Evolutionary conservation across 257 asterid species (phyloP), one percentile per base, ranked within the genome.

Genomic region (Echites panduratus): DNA sequence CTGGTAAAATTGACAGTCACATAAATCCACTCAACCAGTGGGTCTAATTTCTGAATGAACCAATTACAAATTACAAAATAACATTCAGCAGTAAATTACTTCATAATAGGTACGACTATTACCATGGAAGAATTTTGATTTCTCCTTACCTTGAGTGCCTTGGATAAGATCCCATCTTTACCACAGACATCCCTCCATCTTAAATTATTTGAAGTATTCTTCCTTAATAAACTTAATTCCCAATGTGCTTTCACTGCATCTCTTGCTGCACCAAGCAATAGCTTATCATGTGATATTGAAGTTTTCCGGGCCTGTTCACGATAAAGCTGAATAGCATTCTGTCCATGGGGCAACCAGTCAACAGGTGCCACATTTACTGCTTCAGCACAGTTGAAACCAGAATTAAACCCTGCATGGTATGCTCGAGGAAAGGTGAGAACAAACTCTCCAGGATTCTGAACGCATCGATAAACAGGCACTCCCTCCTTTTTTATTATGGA

Each of bases 291-390:
- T 59, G 99, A 94, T 76, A 94, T 82, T 43, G 99, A 88, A 50
- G 99, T 91, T 81, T 87, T 88, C 48, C 98, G 85, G 69, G 89
- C 87, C 82, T 88, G 96, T 75, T 84, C 96, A 54, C 88, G 82
- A 50, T 94, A 94, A 70, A 90, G 98, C 89, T 91, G 95, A 71
- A 94, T 87, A 61, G 99, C 99, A 81, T 88, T 88, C 75, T 89
- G 97, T 16, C 99, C 99, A 68, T 94, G 99, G 29, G 95, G 99
- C 80, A 94, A 84, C 99, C 99, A 94, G 78, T 94, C 99, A 81
- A 94, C 96, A 73, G 99, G 99, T 76, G 99, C 99, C 52, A 94
- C 96, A 77, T 94, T 94, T 76, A 94, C 99, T 73, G 99, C 99
- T 85, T 94, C 99, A 68, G 99, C 99, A 84, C 99, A 94, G 79